Percentiles rank a stretch among this genome's conserved stretches.
These are phyloP conservation scores for Sphaerostilbella broomeana DNA, from an alignment of 2,329 filamentous ascomycete genomes.

Conservation along the genomic window DNA sequence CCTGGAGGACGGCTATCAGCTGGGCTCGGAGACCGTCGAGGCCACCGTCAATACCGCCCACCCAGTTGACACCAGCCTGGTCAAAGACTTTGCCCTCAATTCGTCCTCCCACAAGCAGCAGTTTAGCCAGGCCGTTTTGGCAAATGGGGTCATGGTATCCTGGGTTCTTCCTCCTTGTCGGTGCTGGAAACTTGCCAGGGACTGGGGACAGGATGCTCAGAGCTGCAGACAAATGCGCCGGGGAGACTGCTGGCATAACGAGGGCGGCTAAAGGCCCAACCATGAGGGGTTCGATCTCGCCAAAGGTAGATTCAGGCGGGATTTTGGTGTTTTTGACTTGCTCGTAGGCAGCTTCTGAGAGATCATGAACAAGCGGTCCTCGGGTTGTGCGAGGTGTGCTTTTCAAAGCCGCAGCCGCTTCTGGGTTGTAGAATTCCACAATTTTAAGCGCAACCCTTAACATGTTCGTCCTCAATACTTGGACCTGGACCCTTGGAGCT, in stretches of 20 bases:
- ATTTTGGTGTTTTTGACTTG: constrained; percentile 34
- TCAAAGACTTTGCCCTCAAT: constrained; percentile 85
- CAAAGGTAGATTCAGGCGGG: constrained; percentile 38
- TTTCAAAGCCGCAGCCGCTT: constrained; percentile 29
- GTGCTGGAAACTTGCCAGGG: constrained; percentile 67
- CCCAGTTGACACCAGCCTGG: constrained; percentile 56
- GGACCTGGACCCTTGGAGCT: constrained; percentile 61
- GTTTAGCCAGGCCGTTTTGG: constrained; percentile 77
- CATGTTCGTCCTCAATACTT: constrained; percentile 84
- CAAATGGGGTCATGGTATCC: constrained; percentile 74
- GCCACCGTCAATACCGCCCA: constrained; percentile 72
- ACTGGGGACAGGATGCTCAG: constrained; percentile 71
- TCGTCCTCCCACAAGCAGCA: constrained; percentile 78
- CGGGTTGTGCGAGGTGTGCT: constrained; percentile 24
- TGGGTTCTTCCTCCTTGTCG: constrained; percentile 67
- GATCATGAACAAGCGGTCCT: constrained; percentile 40
- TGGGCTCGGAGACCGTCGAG: constrained; percentile 74
- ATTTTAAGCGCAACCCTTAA: constrained; percentile 79
- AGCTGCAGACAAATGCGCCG: constrained; percentile 74
- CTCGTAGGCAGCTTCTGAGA: constrained; percentile 48
- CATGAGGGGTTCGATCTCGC: constrained; percentile 66
- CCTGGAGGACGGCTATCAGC: constrained; percentile 74
- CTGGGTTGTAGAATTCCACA: constrained; percentile 70
- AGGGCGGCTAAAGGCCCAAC: constrained; percentile 75
- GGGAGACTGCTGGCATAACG: constrained; percentile 75